A percentile compares a stretch with the other conserved stretches of the same genome.
Evolutionary conservation across 2,329 filamentous ascomycete genomes (phyloP).

Genomic region (Malbranchea zuffiana): DNA sequence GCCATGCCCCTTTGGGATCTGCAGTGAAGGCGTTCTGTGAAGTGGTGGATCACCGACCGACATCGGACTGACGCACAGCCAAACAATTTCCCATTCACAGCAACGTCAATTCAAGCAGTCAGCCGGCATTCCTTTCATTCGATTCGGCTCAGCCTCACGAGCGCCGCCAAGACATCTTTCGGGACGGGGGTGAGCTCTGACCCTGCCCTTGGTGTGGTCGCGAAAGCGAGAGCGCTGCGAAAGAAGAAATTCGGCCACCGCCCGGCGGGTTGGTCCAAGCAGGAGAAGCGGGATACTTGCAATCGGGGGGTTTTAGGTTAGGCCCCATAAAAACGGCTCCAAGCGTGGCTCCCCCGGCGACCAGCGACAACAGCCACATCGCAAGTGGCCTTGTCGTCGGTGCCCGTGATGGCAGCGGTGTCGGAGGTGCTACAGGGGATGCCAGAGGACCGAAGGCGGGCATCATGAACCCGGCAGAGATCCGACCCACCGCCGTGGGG

Average conservation of each 20-base stretch:
- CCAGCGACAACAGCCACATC: slow-evolving; percentile 12
- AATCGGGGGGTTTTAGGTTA: not conserved
- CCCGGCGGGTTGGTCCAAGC: no score
- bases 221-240: not conserved
- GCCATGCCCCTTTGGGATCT: slow-evolving; percentile 2
- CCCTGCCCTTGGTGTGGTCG: not conserved
- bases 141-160: slow-evolving; percentile 1
- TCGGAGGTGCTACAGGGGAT: slow-evolving; percentile 11
- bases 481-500: slow-evolving; percentile 9
- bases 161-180: not conserved
- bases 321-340: slow-evolving; percentile 4
- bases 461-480: slow-evolving; percentile 7
- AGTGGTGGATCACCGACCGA: slow-evolving; percentile 7
- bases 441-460: slow-evolving; percentile 6
- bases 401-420: slow-evolving; percentile 14
- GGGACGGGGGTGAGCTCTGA: not conserved
- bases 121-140: not conserved
- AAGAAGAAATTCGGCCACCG: not conserved
- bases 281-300: no score
- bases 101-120: no score
- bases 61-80: slow-evolving; percentile 10
- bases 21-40: not conserved
- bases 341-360: slow-evolving; percentile 14
- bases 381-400: slow-evolving; percentile 13
- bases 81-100: slow-evolving; percentile 1